Base-by-base conservation (phyloP, 129 eudicot species). In the Flaveria ramosissima region DNA sequence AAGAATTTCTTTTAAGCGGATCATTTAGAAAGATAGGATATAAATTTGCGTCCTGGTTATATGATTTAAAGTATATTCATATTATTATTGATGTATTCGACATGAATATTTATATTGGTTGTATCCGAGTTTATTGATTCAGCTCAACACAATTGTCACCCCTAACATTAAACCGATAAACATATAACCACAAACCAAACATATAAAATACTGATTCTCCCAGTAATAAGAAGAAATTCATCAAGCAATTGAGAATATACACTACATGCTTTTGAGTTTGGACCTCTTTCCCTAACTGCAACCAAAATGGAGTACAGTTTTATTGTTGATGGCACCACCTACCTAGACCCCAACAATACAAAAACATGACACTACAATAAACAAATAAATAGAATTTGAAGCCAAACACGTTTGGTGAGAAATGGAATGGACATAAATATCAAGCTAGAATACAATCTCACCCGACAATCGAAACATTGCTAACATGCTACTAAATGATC, bases 231-330 rank as follows among this genome's bases (percentile, higher is more conserved):
- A 42, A 6, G 17, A 24, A 15, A 14, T 57, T 61, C 70, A 9
- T 36, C 7, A 75, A 56, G 24, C 62, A 26, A 6, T 75, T 26
- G 39, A 65, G 50, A 65, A 39, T 20, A 65, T 55, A 77, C 80
- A 77, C 67, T 30, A 50, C 80, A 67, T 66, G 74, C 73, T 76
- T 63, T 75, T 27, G 63, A 47, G 62, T 75, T 46, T 43, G 41
- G 12, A 43, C 48, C 12, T 9, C 13, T 43, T 43, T 43, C 12
- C 48, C 48, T 43, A 9, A 3, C 12, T 43, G 48, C 48, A 43
- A 9, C 13, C 48, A 17, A 9, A 11, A 19, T 20, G 46, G 41
- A 36, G 46, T 42, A 23, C 27, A 11, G 27, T 39, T 56, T 73
- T 73, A 73, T 73, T 42, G 69, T 57, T 57, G 55, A 57, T 73